phyloP scores from a whole-genome alignment of 2,329 filamentous ascomycete species.

The Diplodia corticola region DNA sequence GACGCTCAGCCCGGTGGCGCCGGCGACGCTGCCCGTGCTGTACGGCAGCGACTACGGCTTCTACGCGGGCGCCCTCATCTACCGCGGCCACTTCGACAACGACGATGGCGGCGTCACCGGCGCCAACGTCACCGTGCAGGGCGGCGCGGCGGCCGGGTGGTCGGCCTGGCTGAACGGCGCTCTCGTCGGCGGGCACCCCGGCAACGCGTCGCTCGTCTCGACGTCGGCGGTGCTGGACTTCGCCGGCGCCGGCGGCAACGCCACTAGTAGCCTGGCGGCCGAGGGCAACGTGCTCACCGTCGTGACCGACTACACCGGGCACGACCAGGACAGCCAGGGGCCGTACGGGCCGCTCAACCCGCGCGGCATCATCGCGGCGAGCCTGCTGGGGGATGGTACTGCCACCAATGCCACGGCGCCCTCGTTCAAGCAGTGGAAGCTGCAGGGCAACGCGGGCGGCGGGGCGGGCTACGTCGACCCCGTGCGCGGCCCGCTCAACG shows the following conservation, averaged over 20 bases:
- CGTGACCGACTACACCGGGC: conserved; percentile 61
- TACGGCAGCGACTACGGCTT: conserved; percentile 47
- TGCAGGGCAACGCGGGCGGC: conserved; percentile 59
- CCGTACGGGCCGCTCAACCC: conserved; percentile 50
- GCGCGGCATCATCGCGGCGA: conserved; percentile 56
- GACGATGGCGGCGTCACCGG: conserved; percentile 39
- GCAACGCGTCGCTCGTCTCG: conserved; percentile 45
- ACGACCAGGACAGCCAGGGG: conserved; percentile 56
- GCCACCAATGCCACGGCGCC: conserved; percentile 6
- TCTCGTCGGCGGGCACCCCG: conserved; percentile 58
- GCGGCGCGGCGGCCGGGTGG: conserved; percentile 58
- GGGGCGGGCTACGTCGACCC: conserved; percentile 51
- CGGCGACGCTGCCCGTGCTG: conserved; percentile 42
- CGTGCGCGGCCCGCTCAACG: conserved; percentile 56
- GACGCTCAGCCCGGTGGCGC: conserved; percentile 36
- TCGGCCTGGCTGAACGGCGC: conserved; percentile 59
- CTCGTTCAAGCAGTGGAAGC: conserved; percentile 49
- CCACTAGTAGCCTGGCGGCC: conserved; percentile 36
- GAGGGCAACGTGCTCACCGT: conserved; percentile 53
- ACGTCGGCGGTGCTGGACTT: conserved; percentile 52
- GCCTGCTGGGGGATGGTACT: conserved; percentile 42
- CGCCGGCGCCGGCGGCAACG: conserved; percentile 53
- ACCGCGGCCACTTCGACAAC: conserved; percentile 44
- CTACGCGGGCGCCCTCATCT: conserved; percentile 45
- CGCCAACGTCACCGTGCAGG: conserved; percentile 54